phyloP scores from a whole-genome alignment of 2,329 filamentous ascomycete genomes.

The Chrysoporthe deuterocubensis region DNA sequence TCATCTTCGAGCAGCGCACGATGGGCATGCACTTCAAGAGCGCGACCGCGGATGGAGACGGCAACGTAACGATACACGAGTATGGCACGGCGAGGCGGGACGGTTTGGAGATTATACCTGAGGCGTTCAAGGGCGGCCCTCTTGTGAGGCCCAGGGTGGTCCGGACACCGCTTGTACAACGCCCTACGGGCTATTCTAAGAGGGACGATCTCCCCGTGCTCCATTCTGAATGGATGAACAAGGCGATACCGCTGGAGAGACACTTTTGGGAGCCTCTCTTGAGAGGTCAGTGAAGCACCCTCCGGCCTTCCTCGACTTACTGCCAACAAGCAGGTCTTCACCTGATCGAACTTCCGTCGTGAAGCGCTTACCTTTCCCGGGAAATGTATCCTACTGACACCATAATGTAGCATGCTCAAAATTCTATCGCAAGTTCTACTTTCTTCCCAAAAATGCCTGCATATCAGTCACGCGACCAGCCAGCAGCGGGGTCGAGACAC shows the following conservation, averaged over 20 bases:
- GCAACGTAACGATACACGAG: neutral
- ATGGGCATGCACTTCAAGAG: neutral
- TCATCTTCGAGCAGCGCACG: neutral
- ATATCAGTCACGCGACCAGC: neutral
- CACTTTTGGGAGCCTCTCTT: neutral
- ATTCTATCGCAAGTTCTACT: neutral
- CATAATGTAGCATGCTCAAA: neutral
- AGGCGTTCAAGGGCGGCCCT: slow-evolving; percentile 8
- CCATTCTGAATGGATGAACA: neutral
- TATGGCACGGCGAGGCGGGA: neutral
- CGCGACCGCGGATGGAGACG: neutral
- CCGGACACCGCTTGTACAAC: no score
- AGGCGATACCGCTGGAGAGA: neutral
- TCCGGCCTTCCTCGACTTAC: no score
- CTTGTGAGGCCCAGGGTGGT: neutral
- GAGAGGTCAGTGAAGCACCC: neutral
- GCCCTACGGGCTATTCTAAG: neutral
- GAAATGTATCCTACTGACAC: neutral
- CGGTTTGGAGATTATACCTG: neutral
- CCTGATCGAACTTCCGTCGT: no score
- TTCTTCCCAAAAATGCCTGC: neutral
- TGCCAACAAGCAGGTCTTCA: no score
- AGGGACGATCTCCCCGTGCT: neutral
- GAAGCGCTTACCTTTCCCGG: no score
- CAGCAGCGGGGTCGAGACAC: neutral